Evolutionary conservation across 2,329 filamentous ascomycete species (phyloP), one percentile per base, ranked within the genome.

Genomic region (Xylariaceae sp.): DNA sequence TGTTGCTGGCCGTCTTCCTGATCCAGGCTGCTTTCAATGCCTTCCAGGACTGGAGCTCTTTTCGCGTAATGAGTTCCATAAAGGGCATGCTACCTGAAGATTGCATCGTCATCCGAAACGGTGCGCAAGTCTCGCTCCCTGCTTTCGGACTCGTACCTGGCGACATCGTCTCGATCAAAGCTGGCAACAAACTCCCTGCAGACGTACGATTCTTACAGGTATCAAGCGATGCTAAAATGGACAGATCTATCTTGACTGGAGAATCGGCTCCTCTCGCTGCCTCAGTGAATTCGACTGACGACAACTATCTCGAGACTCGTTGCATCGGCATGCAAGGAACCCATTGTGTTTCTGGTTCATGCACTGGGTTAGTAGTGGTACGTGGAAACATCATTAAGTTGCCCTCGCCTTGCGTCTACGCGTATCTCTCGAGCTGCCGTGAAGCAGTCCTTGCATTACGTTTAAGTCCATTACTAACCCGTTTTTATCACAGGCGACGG

Each of bases 301-400:
- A 77, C 36, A 90, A 90, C 65, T 89, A 88, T 60, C 80, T 91
- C 30, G 87, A 91, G 63, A 90, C 86, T 3, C 80, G 81, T 45
- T 86, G 83, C 58, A 88, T 91, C 46, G 87, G 86, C 18, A 75
- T 91, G 10, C 86, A 90, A 62, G 87, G 88, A n/a, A 90, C 87
- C 0, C 86, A 90, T 60, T 90, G 86, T 57, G 81, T 87, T 4
- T 83, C 82, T 6, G 87, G 87, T 3, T 82, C 73, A 18, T 83
- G 80, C 45, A 72, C 77, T 12, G 87, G 84, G 15, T 68, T 90
- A 10, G 84, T 89, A 2, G 82, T 91, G 11, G 55, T 57, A 55
- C 35, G 55, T 55, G 14, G 30, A 36, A 27, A 27, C 22, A 6
- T 19, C 19, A 15, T 30, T 30, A 7, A 33, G 4, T 33, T 27